Percentiles rank a stretch among this genome's conserved stretches.
phyloP scores from a whole-genome alignment of 495 filamentous ascomycete species.

The Penicillium taxi region DNA sequence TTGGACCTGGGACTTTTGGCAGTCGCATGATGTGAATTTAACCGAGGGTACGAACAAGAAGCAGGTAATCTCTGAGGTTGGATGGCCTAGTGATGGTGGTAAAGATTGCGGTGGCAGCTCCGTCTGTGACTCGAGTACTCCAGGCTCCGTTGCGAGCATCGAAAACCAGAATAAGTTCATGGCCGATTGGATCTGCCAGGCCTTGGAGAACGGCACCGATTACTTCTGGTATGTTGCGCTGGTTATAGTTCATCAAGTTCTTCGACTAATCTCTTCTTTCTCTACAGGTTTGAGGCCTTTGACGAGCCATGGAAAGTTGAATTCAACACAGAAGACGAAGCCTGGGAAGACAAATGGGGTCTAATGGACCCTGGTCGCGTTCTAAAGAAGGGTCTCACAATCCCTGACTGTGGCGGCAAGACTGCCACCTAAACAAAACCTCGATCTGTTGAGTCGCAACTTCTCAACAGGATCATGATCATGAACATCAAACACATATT shows the following conservation, averaged over 20 bases:
- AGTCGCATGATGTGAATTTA: constrained; percentile 51
- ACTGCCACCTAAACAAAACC: constrained; percentile 44
- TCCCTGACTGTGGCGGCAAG: constrained; percentile 81
- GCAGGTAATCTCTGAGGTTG: constrained; percentile 78
- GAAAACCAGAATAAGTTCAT: constrained; percentile 80
- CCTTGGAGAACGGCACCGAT: constrained; percentile 69
- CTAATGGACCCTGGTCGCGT: constrained; percentile 81
- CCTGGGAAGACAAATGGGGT: constrained; percentile 97
- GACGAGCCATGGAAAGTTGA: constrained; percentile 89
- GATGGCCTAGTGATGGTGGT: constrained; percentile 85
- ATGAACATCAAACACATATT: no score
- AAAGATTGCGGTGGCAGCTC: constrained; percentile 58
- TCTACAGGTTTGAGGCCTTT: constrained; percentile 73
- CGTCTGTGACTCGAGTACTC: constrained; percentile 45
- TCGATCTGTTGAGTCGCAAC: no score
- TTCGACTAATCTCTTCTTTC: no score
- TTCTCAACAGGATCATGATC: constrained; percentile 16
- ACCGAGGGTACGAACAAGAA: constrained; percentile 49
- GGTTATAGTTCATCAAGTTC: neutral
- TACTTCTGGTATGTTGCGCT: constrained; percentile 72
- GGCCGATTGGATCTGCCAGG: constrained; percentile 75
- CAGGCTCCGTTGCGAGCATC: constrained; percentile 69
- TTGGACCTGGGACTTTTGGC: constrained; percentile 86
- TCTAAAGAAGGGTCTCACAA: constrained; percentile 74
- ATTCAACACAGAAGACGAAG: constrained; percentile 59